Evolutionary conservation across 495 filamentous ascomycete genomes (phyloP).

Genomic region (Mytilinidion resinicola): DNA sequence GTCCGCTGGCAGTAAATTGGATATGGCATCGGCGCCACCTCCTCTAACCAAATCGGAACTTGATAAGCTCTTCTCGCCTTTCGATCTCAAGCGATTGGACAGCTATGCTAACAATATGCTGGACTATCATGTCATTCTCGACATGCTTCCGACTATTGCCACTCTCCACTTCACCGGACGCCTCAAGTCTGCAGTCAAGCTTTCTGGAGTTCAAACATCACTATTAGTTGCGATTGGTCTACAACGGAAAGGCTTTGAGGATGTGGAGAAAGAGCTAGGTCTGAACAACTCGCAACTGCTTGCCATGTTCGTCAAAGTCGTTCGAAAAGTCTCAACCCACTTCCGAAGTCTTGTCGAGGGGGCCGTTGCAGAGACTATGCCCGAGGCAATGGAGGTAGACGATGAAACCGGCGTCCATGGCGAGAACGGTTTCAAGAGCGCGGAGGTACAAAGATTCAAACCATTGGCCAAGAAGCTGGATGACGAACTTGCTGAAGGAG

Average conservation of each 20-base stretch:
- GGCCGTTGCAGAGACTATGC: conserved; percentile 65
- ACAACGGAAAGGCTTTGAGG: conserved; percentile 78
- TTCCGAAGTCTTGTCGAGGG: conserved; percentile 70
- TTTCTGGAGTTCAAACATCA: conserved; percentile 72
- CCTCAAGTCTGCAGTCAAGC: conserved; percentile 54
- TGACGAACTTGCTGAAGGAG: conserved; percentile 83
- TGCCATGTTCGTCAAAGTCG: conserved; percentile 93
- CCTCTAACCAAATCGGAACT: conserved; percentile 64
- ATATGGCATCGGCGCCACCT: conserved; percentile 42
- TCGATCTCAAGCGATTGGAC: conserved; percentile 89
- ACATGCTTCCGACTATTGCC: conserved; percentile 78
- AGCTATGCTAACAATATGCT: conserved; percentile 94
- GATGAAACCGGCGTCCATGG: conserved; percentile 53
- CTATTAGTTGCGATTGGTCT: conserved; percentile 85
- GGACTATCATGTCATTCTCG: conserved; percentile 95
- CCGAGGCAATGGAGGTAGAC: conserved; percentile 51
- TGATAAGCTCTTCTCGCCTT: conserved; percentile 73
- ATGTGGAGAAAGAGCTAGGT: conserved; percentile 71
- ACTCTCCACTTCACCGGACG: conserved; percentile 75
- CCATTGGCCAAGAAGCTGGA: conserved; percentile 66
- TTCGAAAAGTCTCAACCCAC: conserved; percentile 74
- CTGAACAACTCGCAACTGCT: conserved; percentile 73
- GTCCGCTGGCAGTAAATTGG: conserved; percentile 60
- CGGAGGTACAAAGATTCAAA: conserved; percentile 41
- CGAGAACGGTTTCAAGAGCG: neutral